A percentile compares a stretch with the other conserved stretches of the same genome.
Evolutionary conservation across 2,329 filamentous ascomycete species (phyloP).

Genomic region (Trichoderma pleuroti): DNA sequence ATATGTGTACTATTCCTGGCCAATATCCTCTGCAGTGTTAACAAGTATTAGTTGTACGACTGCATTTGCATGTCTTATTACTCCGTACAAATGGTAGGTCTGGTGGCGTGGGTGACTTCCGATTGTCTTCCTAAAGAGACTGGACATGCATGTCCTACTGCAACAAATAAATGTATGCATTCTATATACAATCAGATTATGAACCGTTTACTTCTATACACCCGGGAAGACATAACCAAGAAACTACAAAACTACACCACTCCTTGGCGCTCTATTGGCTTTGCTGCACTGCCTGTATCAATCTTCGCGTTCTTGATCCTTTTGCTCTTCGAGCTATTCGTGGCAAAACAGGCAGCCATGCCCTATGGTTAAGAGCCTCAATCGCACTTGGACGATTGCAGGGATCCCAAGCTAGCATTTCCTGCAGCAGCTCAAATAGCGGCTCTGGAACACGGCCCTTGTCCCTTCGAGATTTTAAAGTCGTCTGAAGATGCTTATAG

Average conservation of each 20-base stretch:
- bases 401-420: not conserved
- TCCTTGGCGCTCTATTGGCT: not conserved
- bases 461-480: not conserved
- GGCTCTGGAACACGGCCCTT: not conserved
- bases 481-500: not conserved
- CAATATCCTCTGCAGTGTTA: not conserved
- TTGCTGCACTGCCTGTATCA: not conserved
- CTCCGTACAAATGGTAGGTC: not conserved
- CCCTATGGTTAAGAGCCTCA: not conserved
- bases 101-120: too few relatives aligned
- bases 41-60: not conserved
- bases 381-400: not conserved
- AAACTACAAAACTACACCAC: not conserved
- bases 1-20: rapidly evolving
- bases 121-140: not conserved
- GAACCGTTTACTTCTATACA: not conserved
- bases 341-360: not conserved
- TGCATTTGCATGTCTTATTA: not conserved
- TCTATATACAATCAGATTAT: not conserved
- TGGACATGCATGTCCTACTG: not conserved
- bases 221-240: not conserved
- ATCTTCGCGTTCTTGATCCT: not conserved
- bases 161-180: not conserved
- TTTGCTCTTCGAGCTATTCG: not conserved
- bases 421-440: not conserved